Percentiles rank a stretch among this genome's conserved stretches.
Evolutionary conservation across 2,329 filamentous ascomycete genomes (phyloP).

Genomic region (Furcasterigmium furcatum): DNA sequence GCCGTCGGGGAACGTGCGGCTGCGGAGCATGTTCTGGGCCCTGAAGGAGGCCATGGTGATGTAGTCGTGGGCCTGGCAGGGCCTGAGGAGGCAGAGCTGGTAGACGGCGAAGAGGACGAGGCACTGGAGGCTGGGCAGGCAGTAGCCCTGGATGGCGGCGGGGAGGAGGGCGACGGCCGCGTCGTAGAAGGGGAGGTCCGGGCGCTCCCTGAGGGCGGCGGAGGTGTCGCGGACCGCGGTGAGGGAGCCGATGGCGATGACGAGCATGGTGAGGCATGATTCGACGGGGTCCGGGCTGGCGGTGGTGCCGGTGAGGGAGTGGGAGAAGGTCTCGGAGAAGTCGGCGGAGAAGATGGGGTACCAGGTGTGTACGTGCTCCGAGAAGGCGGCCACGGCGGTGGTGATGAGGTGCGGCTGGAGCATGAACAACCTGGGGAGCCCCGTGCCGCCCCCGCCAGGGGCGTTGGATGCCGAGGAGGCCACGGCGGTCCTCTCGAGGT

Average conservation of each 20-base stretch:
- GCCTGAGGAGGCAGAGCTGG: slow-evolving; percentile 19
- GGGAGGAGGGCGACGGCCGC: slow-evolving; percentile 16
- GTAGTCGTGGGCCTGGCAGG: slow-evolving; percentile 24
- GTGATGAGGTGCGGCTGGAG: slow-evolving; percentile 16
- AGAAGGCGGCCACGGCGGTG: slow-evolving; percentile 17
- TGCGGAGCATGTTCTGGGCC: slow-evolving; percentile 20
- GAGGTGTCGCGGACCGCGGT: neutral
- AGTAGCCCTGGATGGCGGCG: slow-evolving; percentile 1
- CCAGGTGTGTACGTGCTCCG: slow-evolving; percentile 18
- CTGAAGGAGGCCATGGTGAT: slow-evolving; percentile 9
- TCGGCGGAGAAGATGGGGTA: slow-evolving; percentile 19
- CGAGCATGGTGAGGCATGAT: slow-evolving; percentile 19
- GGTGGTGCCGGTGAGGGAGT: slow-evolving; percentile 14
- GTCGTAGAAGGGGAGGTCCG: slow-evolving; percentile 14
- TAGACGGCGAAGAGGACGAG: slow-evolving; percentile 20
- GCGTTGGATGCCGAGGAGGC: neutral
- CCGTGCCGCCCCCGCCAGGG: neutral
- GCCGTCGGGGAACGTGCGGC: slow-evolving; percentile 2
- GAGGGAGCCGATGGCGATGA: slow-evolving; percentile 21
- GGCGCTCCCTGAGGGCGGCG: slow-evolving; percentile 6
- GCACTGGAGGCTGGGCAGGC: slow-evolving; percentile 18
- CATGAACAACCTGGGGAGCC: slow-evolving; percentile 8
- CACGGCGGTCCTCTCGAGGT: neutral
- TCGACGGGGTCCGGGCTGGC: slow-evolving; percentile 13
- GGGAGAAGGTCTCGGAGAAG: slow-evolving; percentile 16